These are phyloP conservation scores for Berberis vulgaris DNA, from an alignment of 164 flowering plant genomes.

Conservation along the genomic window DNA sequence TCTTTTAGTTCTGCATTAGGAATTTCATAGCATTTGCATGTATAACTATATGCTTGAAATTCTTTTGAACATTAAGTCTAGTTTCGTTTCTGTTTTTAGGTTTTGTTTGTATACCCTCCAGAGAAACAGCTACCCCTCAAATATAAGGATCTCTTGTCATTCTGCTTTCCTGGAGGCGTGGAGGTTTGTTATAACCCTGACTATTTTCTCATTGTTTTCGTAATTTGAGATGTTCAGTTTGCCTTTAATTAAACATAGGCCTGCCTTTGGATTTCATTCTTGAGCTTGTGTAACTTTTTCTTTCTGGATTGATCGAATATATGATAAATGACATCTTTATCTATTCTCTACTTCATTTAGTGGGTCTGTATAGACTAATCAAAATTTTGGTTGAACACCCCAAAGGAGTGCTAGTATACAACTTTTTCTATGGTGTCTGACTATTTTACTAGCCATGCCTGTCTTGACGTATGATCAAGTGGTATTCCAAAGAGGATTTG, in stretches of 20 bases:
- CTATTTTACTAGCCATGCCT: no score
- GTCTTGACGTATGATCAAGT: no score
- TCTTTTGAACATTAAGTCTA: background rate
- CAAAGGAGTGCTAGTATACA: no score
- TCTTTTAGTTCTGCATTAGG: no score
- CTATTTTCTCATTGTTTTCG: background rate
- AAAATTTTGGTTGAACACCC: no score
- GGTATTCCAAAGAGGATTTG: no score
- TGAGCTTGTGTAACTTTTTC: background rate
- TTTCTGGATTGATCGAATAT: background rate
- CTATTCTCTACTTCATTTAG: no score
- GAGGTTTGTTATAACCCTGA: constrained; percentile 46
- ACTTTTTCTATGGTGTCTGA: no score
- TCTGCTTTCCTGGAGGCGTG: constrained; percentile 94
- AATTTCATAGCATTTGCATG: no score
- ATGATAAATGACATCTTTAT: no score
- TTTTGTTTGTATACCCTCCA: constrained; percentile 93
- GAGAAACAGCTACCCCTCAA: constrained; percentile 85
- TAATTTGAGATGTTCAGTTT: background rate
- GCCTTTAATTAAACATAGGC: constrained; percentile 3
- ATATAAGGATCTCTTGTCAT: constrained; percentile 91
- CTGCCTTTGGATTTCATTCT: background rate
- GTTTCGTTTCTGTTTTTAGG: constrained; percentile 37
- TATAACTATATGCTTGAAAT: background rate
- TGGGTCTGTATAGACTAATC: no score